These are phyloP conservation scores for Pleurotus ostreatus DNA, from an alignment of 768 basidiomycete species.

Conservation along the genomic window DNA sequence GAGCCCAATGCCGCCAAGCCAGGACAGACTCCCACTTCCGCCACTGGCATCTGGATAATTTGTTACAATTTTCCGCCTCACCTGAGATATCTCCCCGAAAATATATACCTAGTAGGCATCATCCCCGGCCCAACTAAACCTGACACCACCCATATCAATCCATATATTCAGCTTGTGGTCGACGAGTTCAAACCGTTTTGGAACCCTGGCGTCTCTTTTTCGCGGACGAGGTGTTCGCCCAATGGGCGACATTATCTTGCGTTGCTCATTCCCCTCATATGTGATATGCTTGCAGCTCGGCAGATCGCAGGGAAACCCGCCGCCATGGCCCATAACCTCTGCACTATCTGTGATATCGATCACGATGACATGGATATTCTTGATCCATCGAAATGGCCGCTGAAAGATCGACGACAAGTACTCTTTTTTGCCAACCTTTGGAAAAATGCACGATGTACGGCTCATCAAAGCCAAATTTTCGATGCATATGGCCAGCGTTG, in stretches of 20 bases:
- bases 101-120: slow-evolving; percentile 3
- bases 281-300: slow-evolving; percentile 26
- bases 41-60: neutral
- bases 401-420: slow-evolving; percentile 13
- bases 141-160: neutral
- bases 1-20: neutral
- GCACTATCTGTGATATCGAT: slow-evolving; percentile 17
- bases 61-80: neutral
- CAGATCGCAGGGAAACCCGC: slow-evolving; percentile 21
- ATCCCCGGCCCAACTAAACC: slow-evolving; percentile 6
- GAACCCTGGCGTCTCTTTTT: neutral
- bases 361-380: slow-evolving; percentile 15
- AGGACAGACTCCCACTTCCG: neutral
- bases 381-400: slow-evolving; percentile 18
- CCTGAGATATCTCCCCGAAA: slow-evolving; percentile 1
- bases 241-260: neutral
- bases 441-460: slow-evolving; percentile 15
- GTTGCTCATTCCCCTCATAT: neutral
- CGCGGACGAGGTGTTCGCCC: neutral
- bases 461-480: slow-evolving; percentile 15
- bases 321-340: slow-evolving; percentile 16
- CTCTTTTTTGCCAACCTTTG: slow-evolving; percentile 14
- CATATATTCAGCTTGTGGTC: neutral
- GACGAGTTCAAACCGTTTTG: slow-evolving; percentile 1
- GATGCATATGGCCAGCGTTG: slow-evolving; percentile 22